Evolutionary conservation across 2,329 filamentous ascomycete species (phyloP), one percentile per base, ranked within the genome.

Genomic region (Stachybotrys echinatus): DNA sequence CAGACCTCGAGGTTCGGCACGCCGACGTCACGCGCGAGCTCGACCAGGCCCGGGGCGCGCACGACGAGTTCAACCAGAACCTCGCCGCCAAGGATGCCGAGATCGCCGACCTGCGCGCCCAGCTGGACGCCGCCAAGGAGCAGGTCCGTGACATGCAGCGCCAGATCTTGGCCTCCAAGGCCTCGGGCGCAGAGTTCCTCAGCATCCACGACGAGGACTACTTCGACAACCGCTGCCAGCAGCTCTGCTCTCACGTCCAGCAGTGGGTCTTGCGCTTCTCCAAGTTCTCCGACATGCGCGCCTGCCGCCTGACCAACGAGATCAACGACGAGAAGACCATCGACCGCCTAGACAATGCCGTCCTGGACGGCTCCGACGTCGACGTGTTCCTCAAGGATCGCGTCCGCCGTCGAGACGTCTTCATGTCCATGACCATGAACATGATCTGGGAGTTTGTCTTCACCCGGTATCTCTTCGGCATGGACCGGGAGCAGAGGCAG

Each of bases 391-490:
- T 99, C 45, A 81, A 81, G 57, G 92, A 99, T 66, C 88, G 95
- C 38, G 87, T 96, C 49, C 85, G 82, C 62, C 86, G 94, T 53
- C 85, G 92, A 52, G 92, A 97, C 66, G 85, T 97, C 51, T 96
- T 99, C 77, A 96, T 97, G 90, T 94, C 91, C 37, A 91, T 99
- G 68, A 89, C 92, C 50, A 97, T 97, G 92, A 94, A 88, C 54
- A 96, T 99, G 91, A 85, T 99, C 47, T 99, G 92, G 92, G 94
- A 99, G 69, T 96, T 95, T 64, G 86, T 99, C 65, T 99, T 99
- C 66, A 96, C 92, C 8, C 85, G 94, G 55, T 99, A 99, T 68
- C 84, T 99, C 22, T 99, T 99, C 66, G 94, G 94, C 61, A 96
- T 99, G 90, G 94, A 99, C 66, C 83, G 92, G 60, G 94, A 97